phyloP scores from a whole-genome alignment of 2,329 filamentous ascomycete species.

The Fusarium beomiforme region DNA sequence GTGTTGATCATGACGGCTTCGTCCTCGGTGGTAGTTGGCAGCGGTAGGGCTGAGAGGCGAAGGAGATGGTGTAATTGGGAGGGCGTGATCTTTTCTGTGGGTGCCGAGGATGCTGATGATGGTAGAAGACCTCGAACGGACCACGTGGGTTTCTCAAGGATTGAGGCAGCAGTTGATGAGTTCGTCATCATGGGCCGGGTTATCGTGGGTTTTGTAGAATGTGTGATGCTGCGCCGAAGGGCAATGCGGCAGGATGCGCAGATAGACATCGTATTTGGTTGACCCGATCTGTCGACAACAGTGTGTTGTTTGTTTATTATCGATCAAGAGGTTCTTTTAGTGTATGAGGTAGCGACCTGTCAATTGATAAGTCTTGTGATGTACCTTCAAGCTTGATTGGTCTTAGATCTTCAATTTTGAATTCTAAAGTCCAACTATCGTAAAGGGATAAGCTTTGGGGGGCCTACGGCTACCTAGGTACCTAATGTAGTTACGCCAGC shows the following conservation, averaged over 20 bases:
- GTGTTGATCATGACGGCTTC: constrained; percentile 78
- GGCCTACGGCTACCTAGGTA: no score
- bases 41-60: constrained; percentile 86
- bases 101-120: constrained; percentile 39
- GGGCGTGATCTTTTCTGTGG: constrained; percentile 64
- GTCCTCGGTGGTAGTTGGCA: constrained; percentile 69
- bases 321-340: not conserved
- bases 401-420: constrained; percentile 15
- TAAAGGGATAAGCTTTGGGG: no score
- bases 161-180: constrained; percentile 44
- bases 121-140: constrained; percentile 82
- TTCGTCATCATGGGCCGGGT: constrained; percentile 12
- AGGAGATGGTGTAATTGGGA: constrained; percentile 84
- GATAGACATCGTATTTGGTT: constrained; percentile 41
- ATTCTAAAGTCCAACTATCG: not conserved
- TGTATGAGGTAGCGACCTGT: not conserved
- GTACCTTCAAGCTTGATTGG: not conserved
- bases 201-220: not conserved
- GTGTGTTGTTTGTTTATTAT: not conserved
- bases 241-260: constrained; percentile 46
- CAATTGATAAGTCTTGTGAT: not conserved
- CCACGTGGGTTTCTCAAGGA: constrained; percentile 81
- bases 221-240: constrained; percentile 36
- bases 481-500: not conserved
- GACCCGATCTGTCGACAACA: not conserved